Conservation (phyloP, 208 protist genomes). For the Naegleria fowleri region DNA sequence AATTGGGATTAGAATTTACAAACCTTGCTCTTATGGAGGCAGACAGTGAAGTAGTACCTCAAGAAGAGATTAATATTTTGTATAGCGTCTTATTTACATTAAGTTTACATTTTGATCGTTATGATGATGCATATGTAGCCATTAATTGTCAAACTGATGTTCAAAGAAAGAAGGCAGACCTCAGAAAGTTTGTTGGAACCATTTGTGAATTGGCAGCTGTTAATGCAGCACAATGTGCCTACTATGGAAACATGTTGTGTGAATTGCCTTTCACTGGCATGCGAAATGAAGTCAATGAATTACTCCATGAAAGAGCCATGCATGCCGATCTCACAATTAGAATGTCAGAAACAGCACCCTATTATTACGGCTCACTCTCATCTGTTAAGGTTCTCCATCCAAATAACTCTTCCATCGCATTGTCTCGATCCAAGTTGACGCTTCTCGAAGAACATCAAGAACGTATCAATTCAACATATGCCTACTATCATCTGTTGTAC, state of each 20-base stretch:
- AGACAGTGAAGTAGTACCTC: not conserved
- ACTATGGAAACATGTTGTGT: not conserved
- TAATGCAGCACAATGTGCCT: not conserved
- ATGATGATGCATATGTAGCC: not conserved
- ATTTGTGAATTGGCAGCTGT: not conserved
- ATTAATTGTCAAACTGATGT: not conserved
- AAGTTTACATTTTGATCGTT: not conserved
- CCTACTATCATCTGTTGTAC: not conserved
- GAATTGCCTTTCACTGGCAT: not conserved
- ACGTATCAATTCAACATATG: not conserved
- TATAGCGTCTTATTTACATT: not conserved
- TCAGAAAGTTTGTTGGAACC: not conserved
- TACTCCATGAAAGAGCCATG: not conserved
- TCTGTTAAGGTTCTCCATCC: not conserved
- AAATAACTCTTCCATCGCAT: not conserved
- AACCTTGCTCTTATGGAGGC: not conserved
- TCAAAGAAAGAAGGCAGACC: not conserved
- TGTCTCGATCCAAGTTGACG: not conserved
- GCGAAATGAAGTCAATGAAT: not conserved
- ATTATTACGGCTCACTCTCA: not conserved
- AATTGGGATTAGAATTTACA: not conserved
- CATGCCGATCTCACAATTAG: not conserved
- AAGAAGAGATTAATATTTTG: not conserved
- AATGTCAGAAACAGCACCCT: not conserved
- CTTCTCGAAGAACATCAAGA: not conserved